A percentile compares a stretch with the other conserved stretches of the same genome.
These are phyloP conservation scores for Pyrenophora graminea DNA, from an alignment of 2,329 filamentous ascomycete species.

Conservation along the genomic window DNA sequence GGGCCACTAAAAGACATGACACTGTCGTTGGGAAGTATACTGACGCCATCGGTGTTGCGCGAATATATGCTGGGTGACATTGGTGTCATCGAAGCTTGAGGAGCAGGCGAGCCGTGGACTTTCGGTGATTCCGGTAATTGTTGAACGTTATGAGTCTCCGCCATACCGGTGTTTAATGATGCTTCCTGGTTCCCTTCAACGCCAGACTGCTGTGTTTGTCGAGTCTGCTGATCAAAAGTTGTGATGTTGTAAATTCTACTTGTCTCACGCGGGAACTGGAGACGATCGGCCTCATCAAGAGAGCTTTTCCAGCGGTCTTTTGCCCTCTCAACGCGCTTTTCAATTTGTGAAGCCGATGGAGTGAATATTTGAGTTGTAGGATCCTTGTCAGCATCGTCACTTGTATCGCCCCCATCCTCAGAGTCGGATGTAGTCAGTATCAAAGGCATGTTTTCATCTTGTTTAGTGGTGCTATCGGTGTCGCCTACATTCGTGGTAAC, in stretches of 20 bases:
- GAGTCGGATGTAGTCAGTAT: constrained; percentile 3
- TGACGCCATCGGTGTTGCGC: constrained; percentile 47
- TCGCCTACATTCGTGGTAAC: constrained; percentile 8
- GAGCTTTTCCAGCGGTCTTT: constrained; percentile 50
- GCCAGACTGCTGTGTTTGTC: not conserved
- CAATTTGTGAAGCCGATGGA: constrained; percentile 48
- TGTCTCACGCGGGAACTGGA: constrained; percentile 36
- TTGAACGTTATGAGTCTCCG: not conserved
- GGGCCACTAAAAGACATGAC: constrained; percentile 32
- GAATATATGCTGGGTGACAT: constrained; percentile 56
- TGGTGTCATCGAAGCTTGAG: constrained; percentile 26
- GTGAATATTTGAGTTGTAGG: constrained; percentile 12
- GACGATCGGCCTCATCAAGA: constrained; percentile 41
- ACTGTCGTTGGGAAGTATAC: constrained; percentile 42
- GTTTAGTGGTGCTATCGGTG: constrained; percentile 11
- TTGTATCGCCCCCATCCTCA: not conserved
- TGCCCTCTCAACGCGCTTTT: constrained; percentile 44
- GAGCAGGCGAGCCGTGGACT: constrained; percentile 13
- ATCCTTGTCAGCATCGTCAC: not conserved
- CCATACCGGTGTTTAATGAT: no score
- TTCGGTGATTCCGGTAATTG: constrained; percentile 1
- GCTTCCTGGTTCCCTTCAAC: not conserved
- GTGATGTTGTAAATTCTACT: constrained; percentile 24
- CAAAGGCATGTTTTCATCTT: constrained; percentile 12
- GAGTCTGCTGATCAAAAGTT: constrained; percentile 6